These are phyloP conservation scores for Hemisphaericaspora xylofermentans DNA, from an alignment of 1,139 yeast species.

Conservation along the genomic window DNA sequence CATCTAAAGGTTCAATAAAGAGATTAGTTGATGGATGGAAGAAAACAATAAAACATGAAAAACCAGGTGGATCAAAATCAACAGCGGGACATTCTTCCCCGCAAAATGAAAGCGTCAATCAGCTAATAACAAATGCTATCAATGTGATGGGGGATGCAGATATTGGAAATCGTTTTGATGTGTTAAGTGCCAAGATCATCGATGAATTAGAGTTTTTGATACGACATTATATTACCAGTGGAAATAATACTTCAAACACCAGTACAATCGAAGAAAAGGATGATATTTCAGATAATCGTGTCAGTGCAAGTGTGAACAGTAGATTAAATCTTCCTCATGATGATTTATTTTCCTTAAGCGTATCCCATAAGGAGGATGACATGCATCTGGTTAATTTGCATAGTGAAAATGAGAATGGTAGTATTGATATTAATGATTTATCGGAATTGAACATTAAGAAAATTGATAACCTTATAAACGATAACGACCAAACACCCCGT, in stretches of 20 bases:
- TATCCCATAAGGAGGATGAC: constrained; percentile 7
- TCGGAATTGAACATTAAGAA: constrained; percentile 41
- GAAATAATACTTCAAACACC: constrained; percentile 15
- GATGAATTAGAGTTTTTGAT: constrained; percentile 63
- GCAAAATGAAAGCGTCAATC: constrained; percentile 13
- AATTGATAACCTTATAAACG: constrained; percentile 39
- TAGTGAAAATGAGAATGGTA: constrained; percentile 13
- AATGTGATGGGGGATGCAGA: constrained; percentile 17
- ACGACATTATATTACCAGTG: constrained; percentile 32
- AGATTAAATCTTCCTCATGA: constrained; percentile 11
- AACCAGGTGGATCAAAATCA: background rate
- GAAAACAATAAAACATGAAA: constrained; percentile 20
- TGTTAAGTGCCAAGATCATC: constrained; percentile 74
- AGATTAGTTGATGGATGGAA: constrained; percentile 46
- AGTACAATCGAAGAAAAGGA: constrained; percentile 27
- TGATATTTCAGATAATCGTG: constrained; percentile 12
- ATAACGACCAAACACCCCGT: constrained; percentile 12
- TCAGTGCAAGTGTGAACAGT: constrained; percentile 2
- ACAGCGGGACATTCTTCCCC: background rate
- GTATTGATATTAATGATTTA: constrained; percentile 37
- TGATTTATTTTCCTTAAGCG: constrained; percentile 3
- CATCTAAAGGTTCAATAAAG: constrained; percentile 38
- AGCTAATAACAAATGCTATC: constrained; percentile 11
- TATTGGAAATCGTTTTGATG: constrained; percentile 57
- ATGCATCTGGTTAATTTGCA: constrained; percentile 5